phyloP scores from a whole-genome alignment of 2,329 filamentous ascomycete genomes.

The Arachnomyces sp. region DNA sequence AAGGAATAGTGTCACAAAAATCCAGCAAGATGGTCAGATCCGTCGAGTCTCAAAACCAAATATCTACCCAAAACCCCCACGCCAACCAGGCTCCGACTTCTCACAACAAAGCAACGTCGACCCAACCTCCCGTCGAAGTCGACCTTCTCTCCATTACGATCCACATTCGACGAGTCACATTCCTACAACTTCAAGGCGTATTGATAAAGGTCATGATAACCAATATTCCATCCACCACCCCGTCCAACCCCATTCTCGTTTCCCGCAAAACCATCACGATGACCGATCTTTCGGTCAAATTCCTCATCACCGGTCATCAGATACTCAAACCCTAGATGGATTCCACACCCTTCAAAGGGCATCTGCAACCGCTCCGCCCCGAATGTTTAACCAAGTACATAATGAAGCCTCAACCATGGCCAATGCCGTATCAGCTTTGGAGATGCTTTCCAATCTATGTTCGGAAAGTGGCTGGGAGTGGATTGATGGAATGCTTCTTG shows the following conservation, averaged over 20 bases:
- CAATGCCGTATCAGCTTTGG: conserved; percentile 60
- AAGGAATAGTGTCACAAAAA: conserved; percentile 42
- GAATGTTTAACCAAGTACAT: conserved; percentile 24
- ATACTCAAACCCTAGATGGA: conserved; percentile 22
- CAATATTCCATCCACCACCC: conserved; percentile 7
- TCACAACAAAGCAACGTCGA: conserved; percentile 7
- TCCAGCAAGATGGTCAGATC: conserved; percentile 31
- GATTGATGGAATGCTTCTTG: conserved; percentile 87
- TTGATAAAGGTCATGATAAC: conserved; percentile 6
- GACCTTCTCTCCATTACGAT: conserved; percentile 3
- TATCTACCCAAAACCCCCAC: conserved; percentile 56
- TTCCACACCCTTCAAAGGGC: conserved; percentile 26
- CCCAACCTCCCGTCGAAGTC: not conserved
- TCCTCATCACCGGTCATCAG: conserved; percentile 16
- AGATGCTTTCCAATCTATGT: conserved; percentile 66
- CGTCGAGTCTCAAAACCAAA: conserved; percentile 44
- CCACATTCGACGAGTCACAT: conserved; percentile 7
- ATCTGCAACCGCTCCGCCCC: conserved; percentile 24
- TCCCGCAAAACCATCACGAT: conserved; percentile 7
- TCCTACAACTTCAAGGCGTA: not conserved
- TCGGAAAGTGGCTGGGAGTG: conserved; percentile 77
- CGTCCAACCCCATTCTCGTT: conserved; percentile 10
- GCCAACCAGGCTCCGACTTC: conserved; percentile 42
- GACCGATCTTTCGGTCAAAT: conserved; percentile 8
- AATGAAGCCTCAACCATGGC: conserved; percentile 39